A percentile compares a stretch with the other conserved stretches of the same genome.
Conservation (phyloP, 2,329 filamentous ascomycete genomes). For the Fusarium sp. region DNA sequence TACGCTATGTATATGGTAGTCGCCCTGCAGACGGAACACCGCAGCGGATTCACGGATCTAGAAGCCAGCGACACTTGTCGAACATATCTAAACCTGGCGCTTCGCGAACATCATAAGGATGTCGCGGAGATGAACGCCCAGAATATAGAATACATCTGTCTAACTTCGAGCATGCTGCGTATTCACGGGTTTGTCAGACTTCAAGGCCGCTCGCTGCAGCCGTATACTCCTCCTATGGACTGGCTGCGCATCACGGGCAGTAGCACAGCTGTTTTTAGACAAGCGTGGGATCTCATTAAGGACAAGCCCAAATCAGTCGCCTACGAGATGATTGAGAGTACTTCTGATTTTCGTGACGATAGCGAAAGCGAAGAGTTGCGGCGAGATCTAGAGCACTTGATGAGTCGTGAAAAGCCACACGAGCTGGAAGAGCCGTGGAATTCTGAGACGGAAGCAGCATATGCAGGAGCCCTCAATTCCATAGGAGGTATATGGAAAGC, state of each 20-base stretch:
- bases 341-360: neutral
- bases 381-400: neutral
- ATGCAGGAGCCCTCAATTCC: neutral
- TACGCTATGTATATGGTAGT: slow-evolving; percentile 13
- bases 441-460: slow-evolving; percentile 3
- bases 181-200: slow-evolving; percentile 6
- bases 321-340: slow-evolving; percentile 7
- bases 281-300: neutral
- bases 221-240: slow-evolving; percentile 1
- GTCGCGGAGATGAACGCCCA: neutral
- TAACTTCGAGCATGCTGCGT: slow-evolving; percentile 10
- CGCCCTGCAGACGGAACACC: neutral
- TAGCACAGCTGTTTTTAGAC: neutral
- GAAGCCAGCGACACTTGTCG: slow-evolving; percentile 1
- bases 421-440: slow-evolving; percentile 1
- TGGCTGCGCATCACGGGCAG: slow-evolving; percentile 6
- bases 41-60: neutral
- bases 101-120: slow-evolving; percentile 13
- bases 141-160: slow-evolving; percentile 3
- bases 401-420: neutral
- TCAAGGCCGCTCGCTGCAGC: neutral
- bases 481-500: slow-evolving; percentile 1
- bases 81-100: slow-evolving; percentile 11
- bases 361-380: neutral
- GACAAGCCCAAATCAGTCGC: slow-evolving; percentile 4